A percentile compares a stretch with the other conserved stretches of the same genome.
These are phyloP conservation scores for Penicillium janthinellum DNA, from an alignment of 2,329 filamentous ascomycete species.

Conservation along the genomic window DNA sequence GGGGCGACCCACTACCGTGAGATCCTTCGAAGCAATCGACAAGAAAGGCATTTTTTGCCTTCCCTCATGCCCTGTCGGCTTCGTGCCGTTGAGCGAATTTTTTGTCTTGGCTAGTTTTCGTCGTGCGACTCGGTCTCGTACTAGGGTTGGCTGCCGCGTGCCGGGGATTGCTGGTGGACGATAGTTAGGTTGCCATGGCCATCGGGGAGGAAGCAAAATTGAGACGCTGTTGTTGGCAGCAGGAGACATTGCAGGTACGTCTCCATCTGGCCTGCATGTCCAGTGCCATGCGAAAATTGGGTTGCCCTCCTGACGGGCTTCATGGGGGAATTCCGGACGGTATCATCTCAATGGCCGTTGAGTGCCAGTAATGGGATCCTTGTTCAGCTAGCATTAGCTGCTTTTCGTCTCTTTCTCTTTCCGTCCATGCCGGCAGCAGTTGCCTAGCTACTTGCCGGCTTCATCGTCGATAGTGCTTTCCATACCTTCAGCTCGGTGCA, in stretches of 20 bases:
- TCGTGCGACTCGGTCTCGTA: conserved; percentile 17
- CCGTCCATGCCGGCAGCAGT: conserved; percentile 4
- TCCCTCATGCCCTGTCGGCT: conserved; percentile 12
- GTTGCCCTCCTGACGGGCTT: conserved; percentile 12
- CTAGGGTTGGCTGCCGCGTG: conserved; percentile 18
- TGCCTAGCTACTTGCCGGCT: neutral
- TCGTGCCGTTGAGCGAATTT: conserved; percentile 22
- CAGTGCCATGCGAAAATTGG: conserved; percentile 17
- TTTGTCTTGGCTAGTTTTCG: conserved; percentile 13
- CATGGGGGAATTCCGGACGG: conserved; percentile 3
- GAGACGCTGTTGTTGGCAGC: neutral
- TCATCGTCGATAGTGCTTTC: neutral
- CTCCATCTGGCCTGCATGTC: conserved; percentile 12
- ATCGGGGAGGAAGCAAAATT: neutral
- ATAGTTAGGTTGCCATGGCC: conserved; percentile 7
- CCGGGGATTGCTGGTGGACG: conserved; percentile 18
- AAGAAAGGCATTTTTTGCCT: conserved; percentile 23
- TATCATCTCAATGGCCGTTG: conserved; percentile 5
- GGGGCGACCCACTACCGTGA: conserved; percentile 12
- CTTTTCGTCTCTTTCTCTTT: conserved; percentile 1
- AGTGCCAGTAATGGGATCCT: conserved; percentile 1
- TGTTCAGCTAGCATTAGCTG: conserved; percentile 1
- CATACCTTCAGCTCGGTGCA: conserved; percentile 11
- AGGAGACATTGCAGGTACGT: conserved; percentile 1
- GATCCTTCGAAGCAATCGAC: conserved; percentile 14